Evolutionary conservation across 2,329 filamentous ascomycete species (phyloP).

Genomic region (Paracoccidioides lutzii): DNA sequence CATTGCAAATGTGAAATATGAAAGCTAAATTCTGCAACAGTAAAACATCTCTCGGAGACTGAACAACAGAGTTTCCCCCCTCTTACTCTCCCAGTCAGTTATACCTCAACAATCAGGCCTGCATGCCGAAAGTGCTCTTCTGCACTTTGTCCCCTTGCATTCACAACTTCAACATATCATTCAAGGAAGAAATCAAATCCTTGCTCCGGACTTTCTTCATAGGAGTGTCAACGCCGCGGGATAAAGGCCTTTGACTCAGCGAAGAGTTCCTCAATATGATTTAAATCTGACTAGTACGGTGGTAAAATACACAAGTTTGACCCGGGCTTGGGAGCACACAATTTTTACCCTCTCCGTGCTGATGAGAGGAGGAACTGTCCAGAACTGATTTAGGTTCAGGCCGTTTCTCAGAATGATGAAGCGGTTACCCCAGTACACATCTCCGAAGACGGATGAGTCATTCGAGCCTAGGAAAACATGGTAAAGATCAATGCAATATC

Average conservation of each 20-base stretch:
- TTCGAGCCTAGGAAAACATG: slow-evolving; percentile 20
- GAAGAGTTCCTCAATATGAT: slow-evolving; percentile 28
- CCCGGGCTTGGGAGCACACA: slow-evolving; percentile 8
- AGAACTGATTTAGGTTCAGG: slow-evolving; percentile 23
- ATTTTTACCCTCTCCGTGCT: slow-evolving; percentile 4
- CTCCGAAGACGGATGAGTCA: slow-evolving; percentile 19
- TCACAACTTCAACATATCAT: slow-evolving; percentile 16
- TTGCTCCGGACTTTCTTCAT: slow-evolving; percentile 11
- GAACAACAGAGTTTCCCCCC: no score
- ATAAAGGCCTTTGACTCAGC: slow-evolving; percentile 25
- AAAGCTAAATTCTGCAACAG: not conserved
- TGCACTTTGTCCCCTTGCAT: slow-evolving; percentile 11
- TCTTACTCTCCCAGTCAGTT: no score
- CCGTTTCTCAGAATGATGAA: slow-evolving; percentile 18
- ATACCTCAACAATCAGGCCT: not conserved
- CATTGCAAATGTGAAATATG: not conserved
- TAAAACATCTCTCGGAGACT: no score
- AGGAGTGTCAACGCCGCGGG: slow-evolving; percentile 17
- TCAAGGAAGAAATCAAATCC: slow-evolving; percentile 14
- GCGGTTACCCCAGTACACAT: slow-evolving; percentile 22
- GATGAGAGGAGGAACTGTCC: slow-evolving; percentile 10
- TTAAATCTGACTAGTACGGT: slow-evolving; percentile 26
- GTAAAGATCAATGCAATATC: slow-evolving; percentile 18
- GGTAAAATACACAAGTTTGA: slow-evolving; percentile 16
- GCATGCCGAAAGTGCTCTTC: slow-evolving; percentile 15